Base-by-base conservation (phyloP, 1,139 yeast species). In the Pichia sp. region DNA sequence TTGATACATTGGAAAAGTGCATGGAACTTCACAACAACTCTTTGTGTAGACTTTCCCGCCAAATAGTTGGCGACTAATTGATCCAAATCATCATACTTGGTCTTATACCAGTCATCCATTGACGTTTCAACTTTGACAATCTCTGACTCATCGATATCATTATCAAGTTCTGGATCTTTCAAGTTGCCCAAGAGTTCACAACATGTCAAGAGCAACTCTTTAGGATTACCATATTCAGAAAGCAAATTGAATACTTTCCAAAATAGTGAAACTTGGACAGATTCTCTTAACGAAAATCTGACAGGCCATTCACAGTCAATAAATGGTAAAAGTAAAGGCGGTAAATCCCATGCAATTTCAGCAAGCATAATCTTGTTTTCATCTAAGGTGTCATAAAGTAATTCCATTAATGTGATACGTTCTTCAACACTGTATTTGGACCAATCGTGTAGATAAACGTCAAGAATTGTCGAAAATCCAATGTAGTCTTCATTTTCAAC, bases 301-400 rank as follows among this genome's bases (percentile, higher is more conserved):
- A 51, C 41, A 2, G 50, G 48, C 60, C 63, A 60, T 2, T 58
- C 61, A 4, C 55, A 45, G 7, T 66, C 77, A 15, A 77, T 54
- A 55, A 70, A 80, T 4, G 67, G 65, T 37, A 87, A 60, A 18
- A 90, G 58, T 38, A 86, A 61, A 30, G 72, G 75, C 0, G 96
- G 96, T 20, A 90, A 62, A 63, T 90, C 96, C 97, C 97, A 90
- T 2, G 95, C 96, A 50, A 88, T 78, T 56, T 85, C 87, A 50
- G 75, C 70, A 0, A 82, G 70, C 33, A 88, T 65, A n/a, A 72
- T 72, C 24, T 71, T 63, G 58, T 82, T 67, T 1, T 61, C 62
- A 2, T 60, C 53, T 30, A 88, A 63, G 1, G 78, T 67, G 0
- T 62, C 67, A 38, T 70, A 61, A 22, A 88, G 60, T 14, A 67